Conservation (phyloP, 768 basidiomycete genomes). For the Rhizopogon salebrosus region DNA sequence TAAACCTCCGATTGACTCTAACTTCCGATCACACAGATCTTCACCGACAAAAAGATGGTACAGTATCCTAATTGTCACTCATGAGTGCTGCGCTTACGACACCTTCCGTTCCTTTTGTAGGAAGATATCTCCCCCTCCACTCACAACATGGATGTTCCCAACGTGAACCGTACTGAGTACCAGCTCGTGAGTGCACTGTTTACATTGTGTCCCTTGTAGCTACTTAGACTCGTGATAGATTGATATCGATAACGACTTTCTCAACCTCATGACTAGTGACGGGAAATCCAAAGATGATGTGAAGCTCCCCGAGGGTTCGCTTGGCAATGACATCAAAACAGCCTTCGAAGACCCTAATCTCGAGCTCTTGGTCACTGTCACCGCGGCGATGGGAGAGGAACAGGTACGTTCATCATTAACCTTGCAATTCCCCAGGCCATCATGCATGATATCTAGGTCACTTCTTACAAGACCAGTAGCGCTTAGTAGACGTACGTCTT, state of each 20-base stretch:
- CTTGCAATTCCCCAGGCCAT: too few relatives aligned
- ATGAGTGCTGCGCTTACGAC: neutral
- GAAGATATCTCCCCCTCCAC: conserved; percentile 95
- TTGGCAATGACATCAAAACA: conserved; percentile 65
- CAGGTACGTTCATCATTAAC: conserved; percentile 33
- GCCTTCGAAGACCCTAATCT: conserved; percentile 87
- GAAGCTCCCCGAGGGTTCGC: conserved; percentile 79
- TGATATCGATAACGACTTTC: conserved; percentile 90
- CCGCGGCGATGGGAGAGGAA: conserved; percentile 91
- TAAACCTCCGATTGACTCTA: conserved; percentile 4
- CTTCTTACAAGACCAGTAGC: neutral
- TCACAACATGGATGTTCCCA: conserved; percentile 99
- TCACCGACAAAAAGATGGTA: conserved; percentile 96
- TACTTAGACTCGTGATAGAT: conserved; percentile 37
- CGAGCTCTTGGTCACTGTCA: conserved; percentile 78
- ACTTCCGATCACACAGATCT: conserved; percentile 60
- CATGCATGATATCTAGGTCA: neutral
- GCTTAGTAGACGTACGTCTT: neutral
- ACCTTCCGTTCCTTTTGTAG: conserved; percentile 31
- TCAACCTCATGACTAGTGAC: conserved; percentile 87
- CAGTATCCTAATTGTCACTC: conserved; percentile 25
- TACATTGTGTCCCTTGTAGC: neutral
- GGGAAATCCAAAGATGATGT: conserved; percentile 90
- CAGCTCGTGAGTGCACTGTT: conserved; percentile 56
- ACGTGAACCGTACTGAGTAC: conserved; percentile 88